These are phyloP conservation scores for Jacaranda mimosifolia DNA, from an alignment of 257 asterid genomes.

Conservation along the genomic window DNA sequence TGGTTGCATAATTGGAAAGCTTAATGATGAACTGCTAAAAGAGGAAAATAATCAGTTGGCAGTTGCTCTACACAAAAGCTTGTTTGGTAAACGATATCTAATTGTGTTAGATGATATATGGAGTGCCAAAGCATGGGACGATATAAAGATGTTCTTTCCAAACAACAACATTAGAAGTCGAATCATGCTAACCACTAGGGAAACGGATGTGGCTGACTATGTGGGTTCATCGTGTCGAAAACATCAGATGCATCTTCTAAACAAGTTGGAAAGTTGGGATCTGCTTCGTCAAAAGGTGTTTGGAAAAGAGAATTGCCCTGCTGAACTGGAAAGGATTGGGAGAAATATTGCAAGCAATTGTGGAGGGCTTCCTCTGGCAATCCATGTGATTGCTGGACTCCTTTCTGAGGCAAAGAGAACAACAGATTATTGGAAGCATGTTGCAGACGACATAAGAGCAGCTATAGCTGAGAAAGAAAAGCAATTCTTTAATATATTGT, in stretches of 20 bases:
- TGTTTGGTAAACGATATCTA: neutral
- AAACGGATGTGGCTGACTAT: neutral
- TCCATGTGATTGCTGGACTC: constrained; percentile 30
- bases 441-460: constrained; percentile 18
- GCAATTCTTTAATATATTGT: constrained; percentile 7
- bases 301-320: constrained; percentile 24
- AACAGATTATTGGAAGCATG: constrained; percentile 13
- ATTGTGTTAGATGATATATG: constrained; percentile 32
- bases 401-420: constrained; percentile 9
- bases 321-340: constrained; percentile 24
- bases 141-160: constrained; percentile 7
- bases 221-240: neutral
- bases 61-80: neutral
- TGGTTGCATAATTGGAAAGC: neutral
- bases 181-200: constrained; percentile 33
- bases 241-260: constrained; percentile 28
- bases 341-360: constrained; percentile 18
- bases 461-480: constrained; percentile 8
- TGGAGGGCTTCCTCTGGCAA: constrained; percentile 39
- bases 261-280: constrained; percentile 23
- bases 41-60: neutral
- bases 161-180: constrained; percentile 30
- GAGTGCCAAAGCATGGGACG: constrained; percentile 20
- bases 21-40: neutral
- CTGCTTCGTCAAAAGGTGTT: constrained; percentile 40